Base-by-base conservation (phyloP, 768 basidiomycete species). In the Daedaleopsis nitida region DNA sequence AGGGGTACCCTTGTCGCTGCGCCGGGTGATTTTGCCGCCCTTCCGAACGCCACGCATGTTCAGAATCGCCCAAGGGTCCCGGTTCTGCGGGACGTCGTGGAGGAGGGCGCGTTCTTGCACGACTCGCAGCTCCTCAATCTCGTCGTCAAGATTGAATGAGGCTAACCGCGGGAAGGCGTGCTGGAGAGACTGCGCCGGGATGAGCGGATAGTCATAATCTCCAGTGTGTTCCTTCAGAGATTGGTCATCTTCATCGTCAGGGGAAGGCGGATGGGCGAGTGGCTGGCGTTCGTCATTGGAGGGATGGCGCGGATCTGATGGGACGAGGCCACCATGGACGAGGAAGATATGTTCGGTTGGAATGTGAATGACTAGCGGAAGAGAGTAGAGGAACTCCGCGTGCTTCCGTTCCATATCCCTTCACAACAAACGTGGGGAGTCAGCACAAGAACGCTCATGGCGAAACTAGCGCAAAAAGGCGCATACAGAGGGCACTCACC, bases 261-360 rank as follows among this genome's bases (percentile, higher is more conserved):
- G 68, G 0, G 61, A 57, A 10, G 89, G 89, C n/a, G 82, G 69
- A 55, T 80, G 83, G 2, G 90, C 83, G 17, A 96, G 81, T 3
- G 94, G 94, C 68, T 96, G 94, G 12, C 74, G 77, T 24, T 75
- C 73, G 65, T 86, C 77, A 23, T 76, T 77, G 17, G 76, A 71
- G 32, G 82, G 70, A 62, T 78, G 82, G 1, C 72, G 75, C 2
- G 92, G 88, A 69, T 96, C 85, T 6, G 80, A 81, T 0, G 94
- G 81, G 1, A 98, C 80, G 19, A 96, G 68, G 7, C 96, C 96
- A 1, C 86, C 95, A 66, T 97, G 94, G 1, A 88, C 91, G 50
- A 96, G 79, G 75, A 86, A 87, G 0, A 86, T 74, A 68, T 96
- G 92, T 2, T 89, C 83, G 2, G 81, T 80, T 0, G 94, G 92